phyloP scores from a whole-genome alignment of 2,329 filamentous ascomycete genomes.

The Graphiopsis chlorocephala region DNA sequence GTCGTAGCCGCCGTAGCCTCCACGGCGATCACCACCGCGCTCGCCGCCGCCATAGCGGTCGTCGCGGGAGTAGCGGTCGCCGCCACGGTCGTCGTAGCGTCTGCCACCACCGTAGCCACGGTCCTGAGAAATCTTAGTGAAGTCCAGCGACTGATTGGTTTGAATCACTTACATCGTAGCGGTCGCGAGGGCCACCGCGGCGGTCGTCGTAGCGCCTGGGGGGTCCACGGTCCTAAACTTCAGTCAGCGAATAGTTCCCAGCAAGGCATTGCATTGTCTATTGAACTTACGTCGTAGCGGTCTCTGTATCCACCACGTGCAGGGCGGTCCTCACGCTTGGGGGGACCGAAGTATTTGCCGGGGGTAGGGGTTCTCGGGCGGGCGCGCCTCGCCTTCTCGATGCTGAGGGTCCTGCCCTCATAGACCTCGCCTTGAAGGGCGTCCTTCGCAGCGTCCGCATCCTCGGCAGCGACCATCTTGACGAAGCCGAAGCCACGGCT shows the following conservation, averaged over 20 bases:
- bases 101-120: conserved; percentile 59
- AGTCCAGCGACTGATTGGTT: neutral
- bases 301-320: conserved; percentile 28
- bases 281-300: conserved; percentile 40
- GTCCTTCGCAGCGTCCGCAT: conserved; percentile 95
- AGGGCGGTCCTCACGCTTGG: conserved; percentile 66
- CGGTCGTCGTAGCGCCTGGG: conserved; percentile 49
- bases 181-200: conserved; percentile 50
- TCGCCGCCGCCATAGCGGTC: conserved; percentile 24
- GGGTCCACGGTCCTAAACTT: conserved; percentile 34
- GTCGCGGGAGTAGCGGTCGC: conserved; percentile 22
- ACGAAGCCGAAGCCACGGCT: conserved; percentile 98
- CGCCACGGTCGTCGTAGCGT: conserved; percentile 48
- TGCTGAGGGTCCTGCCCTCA: conserved; percentile 92
- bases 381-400: conserved; percentile 96
- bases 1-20: conserved; percentile 33
- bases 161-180: conserved; percentile 48
- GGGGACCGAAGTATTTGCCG: conserved; percentile 98
- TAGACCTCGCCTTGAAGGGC: conserved; percentile 92
- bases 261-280: neutral
- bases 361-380: conserved; percentile 94
- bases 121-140: conserved; percentile 50
- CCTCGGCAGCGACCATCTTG: conserved; percentile 94
- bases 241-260: neutral
- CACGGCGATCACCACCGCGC: conserved; percentile 24